Evolutionary conservation across 2,329 filamentous ascomycete genomes (phyloP), one percentile per base, ranked within the genome.

Genomic region (Alternaria longipes): DNA sequence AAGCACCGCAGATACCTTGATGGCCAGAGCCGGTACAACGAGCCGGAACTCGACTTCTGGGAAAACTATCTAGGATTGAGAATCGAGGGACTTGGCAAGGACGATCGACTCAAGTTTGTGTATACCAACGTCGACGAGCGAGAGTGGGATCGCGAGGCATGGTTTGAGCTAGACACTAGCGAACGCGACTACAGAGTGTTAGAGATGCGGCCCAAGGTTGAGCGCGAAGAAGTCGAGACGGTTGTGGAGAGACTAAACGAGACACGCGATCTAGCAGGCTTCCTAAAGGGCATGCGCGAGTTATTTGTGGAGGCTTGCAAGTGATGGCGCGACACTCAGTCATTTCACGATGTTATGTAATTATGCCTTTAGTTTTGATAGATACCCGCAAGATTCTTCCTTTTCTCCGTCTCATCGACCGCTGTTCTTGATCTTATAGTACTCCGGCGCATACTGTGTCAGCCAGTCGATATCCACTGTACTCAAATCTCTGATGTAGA

Each of bases 31-130:
- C 88, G 93, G 34, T 91, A 94, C 80, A 98, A 99, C 79, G 87
- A 92, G 44, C 95, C 95, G 0, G 95, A 99, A 82, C 85, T 99
- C 46, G 91, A 94, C 69, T 98, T 98, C 77, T 99, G 95, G 95
- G 91, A 97, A 77, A 91, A 90, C 56, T 95, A 94, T 76, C 83
- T 99, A 61, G 94, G 94, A 60, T 79, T 98, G 75, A 85, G 91
- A 62, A 96, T 99, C 74, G 94, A 98, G 75, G 94, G 94, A 2
- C 91, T 92, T 0, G 94, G 92, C 1, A 87, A 88, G 74, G 89
- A 92, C 64, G 94, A 97, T 79, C 86, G 91, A 26, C 84, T 99
- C 69, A 94, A 94, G 79, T 97, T 99, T 77, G 87, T 95, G 3
- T 99, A 93, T 75, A 91, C 89, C 28, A 92, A 96, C 78, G 84